A percentile compares a stretch with the other conserved stretches of the same genome.
Evolutionary conservation across 1,284 basidiomycete genomes (phyloP).

Genomic region (Ustilago bromivora): DNA sequence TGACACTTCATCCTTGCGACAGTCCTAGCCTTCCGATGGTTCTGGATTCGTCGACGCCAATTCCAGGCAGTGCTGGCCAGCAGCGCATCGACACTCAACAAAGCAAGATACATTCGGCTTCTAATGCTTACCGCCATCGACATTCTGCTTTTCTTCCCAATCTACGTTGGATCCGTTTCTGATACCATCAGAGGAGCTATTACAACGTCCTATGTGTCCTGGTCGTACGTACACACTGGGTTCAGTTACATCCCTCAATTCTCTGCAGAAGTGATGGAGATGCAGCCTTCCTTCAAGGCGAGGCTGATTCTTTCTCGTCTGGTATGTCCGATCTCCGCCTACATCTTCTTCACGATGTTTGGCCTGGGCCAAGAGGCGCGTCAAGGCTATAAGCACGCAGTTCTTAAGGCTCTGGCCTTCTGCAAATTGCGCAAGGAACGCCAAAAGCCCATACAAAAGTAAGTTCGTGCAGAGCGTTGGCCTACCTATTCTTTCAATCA

Average conservation of each 20-base stretch:
- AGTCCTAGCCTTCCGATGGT: slow-evolving; percentile 33
- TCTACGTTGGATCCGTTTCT: slow-evolving; percentile 7
- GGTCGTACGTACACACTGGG: slow-evolving; percentile 13
- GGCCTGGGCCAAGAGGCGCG: slow-evolving; percentile 23
- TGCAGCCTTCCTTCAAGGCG: background rate
- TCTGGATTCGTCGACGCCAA: slow-evolving; percentile 29
- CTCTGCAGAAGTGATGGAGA: background rate
- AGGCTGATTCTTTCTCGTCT: slow-evolving; percentile 20
- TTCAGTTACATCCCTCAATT: slow-evolving; percentile 7
- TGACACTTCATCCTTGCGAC: background rate
- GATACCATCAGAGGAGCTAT: slow-evolving; percentile 5
- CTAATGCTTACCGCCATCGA: slow-evolving; percentile 16
- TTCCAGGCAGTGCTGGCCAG: slow-evolving; percentile 26
- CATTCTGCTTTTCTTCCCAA: slow-evolving; percentile 21
- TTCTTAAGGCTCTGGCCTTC: background rate
- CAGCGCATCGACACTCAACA: slow-evolving; percentile 21
- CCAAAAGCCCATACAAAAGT: slow-evolving; percentile 6
- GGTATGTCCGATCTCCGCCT: slow-evolving; percentile 11
- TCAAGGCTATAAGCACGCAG: slow-evolving; percentile 21
- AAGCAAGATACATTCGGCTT: slow-evolving; percentile 16
- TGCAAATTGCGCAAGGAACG: slow-evolving; percentile 13
- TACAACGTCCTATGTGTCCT: slow-evolving; percentile 11
- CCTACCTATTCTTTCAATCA: background rate
- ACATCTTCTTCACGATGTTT: slow-evolving; percentile 35
- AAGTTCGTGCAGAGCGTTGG: background rate